Conservation (phyloP, 2,329 filamentous ascomycete genomes). For the Zalaria obscura region DNA sequence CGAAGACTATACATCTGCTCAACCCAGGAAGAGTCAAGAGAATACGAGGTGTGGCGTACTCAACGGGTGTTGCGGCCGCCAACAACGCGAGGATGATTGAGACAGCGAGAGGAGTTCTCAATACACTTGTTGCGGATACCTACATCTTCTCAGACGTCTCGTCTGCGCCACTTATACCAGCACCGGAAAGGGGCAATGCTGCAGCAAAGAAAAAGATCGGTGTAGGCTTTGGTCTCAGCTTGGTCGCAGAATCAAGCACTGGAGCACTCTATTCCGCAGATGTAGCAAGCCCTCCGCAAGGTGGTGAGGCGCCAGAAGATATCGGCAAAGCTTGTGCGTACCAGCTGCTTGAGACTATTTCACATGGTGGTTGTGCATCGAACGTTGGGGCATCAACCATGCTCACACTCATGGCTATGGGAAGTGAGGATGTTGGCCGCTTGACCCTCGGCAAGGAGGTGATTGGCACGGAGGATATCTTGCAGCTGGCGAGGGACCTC, state of each 20-base stretch:
- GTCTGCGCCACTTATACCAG: constrained; percentile 45
- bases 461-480: constrained; percentile 63
- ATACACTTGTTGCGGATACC: constrained; percentile 73
- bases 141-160: constrained; percentile 67
- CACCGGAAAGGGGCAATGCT: constrained; percentile 53
- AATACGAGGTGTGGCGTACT: constrained; percentile 86
- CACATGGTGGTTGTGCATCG: constrained; percentile 68
- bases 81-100: constrained; percentile 97
- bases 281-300: constrained; percentile 55
- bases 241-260: constrained; percentile 85
- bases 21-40: constrained; percentile 74
- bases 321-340: constrained; percentile 79
- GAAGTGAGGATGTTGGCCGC: constrained; percentile 84
- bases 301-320: constrained; percentile 78
- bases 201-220: constrained; percentile 47
- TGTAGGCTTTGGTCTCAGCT: constrained; percentile 77
- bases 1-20: constrained; percentile 84
- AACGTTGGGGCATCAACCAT: constrained; percentile 58
- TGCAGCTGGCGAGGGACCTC: constrained; percentile 72
- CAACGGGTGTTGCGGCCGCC: constrained; percentile 76
- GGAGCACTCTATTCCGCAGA: constrained; percentile 84
- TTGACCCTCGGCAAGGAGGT: constrained; percentile 70
- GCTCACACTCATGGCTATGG: constrained; percentile 92
- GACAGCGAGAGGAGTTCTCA: constrained; percentile 72
- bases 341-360: constrained; percentile 73